phyloP scores from a whole-genome alignment of 2,329 filamentous ascomycete genomes.

The Fusarium sp. region DNA sequence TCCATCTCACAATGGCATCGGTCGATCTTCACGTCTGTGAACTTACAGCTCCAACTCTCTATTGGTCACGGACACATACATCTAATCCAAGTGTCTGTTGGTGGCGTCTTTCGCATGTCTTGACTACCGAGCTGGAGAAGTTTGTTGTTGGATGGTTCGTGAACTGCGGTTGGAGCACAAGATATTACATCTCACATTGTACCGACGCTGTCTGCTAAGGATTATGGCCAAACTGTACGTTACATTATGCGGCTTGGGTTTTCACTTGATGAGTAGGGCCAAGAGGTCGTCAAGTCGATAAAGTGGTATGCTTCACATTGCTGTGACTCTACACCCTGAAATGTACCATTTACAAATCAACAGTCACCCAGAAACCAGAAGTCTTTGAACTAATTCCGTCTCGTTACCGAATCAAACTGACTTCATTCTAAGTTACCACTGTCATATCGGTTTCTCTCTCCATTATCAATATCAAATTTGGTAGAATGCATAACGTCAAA shows the following conservation, averaged over 20 bases:
- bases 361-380: not conserved
- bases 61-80: not conserved
- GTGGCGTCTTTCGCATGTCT: slow-evolving; percentile 16
- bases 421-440: slow-evolving; percentile 39
- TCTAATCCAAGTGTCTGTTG: slow-evolving; percentile 11
- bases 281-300: too few species aligned
- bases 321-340: not conserved
- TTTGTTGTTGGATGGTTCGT: not conserved
- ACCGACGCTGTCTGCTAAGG: not conserved
- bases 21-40: not conserved
- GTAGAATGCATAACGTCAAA: slow-evolving; percentile 31
- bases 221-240: not conserved
- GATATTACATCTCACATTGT: not conserved
- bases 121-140: slow-evolving; percentile 6
- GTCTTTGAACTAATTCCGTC: slow-evolving; percentile 1
- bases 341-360: not conserved
- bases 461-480: slow-evolving; percentile 27
- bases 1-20: not conserved
- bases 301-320: not conserved
- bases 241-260: not conserved
- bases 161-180: not conserved
- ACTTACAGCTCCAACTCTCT: not conserved
- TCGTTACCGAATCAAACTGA: slow-evolving; percentile 32
- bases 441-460: slow-evolving; percentile 20
- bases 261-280: too few species aligned